Conservation (phyloP, 305 asterid species). For the Ajuga reptans region DNA sequence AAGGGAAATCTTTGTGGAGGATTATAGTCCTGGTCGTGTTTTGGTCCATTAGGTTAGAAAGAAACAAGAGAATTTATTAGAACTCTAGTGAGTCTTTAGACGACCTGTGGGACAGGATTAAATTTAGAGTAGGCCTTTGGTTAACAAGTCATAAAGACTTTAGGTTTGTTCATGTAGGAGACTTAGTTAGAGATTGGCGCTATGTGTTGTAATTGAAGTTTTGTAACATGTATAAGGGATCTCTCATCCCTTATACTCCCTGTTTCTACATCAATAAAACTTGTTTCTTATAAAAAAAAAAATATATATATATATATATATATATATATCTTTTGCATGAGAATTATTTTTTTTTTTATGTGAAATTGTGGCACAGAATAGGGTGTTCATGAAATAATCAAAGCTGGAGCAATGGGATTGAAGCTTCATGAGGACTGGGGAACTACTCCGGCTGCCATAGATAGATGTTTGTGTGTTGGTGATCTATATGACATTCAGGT, state of each 20-base stretch:
- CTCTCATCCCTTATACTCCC: too few species aligned
- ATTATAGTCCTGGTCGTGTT: too few species aligned
- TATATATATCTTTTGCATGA: too few species aligned
- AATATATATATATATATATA: too few species aligned
- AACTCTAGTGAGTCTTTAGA: background rate
- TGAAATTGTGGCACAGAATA: conserved; percentile 68
- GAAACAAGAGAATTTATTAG: background rate
- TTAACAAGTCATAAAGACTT: too few species aligned
- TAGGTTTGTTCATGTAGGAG: too few species aligned
- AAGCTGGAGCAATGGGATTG: conserved; percentile 97
- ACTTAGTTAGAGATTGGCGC: too few species aligned
- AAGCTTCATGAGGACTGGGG: conserved; percentile 99
- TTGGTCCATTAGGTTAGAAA: too few species aligned
- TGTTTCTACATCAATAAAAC: too few species aligned
- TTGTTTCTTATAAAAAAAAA: background rate
- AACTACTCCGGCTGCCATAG: conserved; percentile 92
- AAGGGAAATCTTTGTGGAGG: background rate
- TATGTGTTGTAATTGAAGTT: too few species aligned
- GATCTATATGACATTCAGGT: conserved; percentile 82
- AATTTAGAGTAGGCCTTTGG: background rate
- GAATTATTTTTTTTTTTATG: conserved; percentile 37
- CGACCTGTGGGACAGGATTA: background rate
- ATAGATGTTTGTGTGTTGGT: conserved; percentile 62
- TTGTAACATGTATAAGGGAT: too few species aligned
- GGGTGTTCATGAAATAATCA: conserved; percentile 68